These are phyloP conservation scores for Skeletonema grethae DNA, from an alignment of 108 stramenopile genomes.

Conservation along the genomic window DNA sequence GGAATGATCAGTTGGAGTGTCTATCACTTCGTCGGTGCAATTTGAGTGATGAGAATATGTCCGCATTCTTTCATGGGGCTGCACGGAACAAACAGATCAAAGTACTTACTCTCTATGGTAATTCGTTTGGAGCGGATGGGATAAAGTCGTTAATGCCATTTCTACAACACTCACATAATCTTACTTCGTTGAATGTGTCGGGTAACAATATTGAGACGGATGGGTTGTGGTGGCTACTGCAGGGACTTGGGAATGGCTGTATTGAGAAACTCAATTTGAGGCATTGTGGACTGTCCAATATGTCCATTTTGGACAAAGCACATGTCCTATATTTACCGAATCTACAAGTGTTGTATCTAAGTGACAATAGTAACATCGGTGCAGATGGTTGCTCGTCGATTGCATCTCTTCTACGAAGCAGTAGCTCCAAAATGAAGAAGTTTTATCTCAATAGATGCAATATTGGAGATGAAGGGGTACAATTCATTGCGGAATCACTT, in stretches of 20 bases:
- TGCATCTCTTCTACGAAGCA: background rate
- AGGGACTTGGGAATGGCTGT: background rate
- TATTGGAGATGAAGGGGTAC: background rate
- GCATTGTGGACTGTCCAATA: background rate
- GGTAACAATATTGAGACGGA: background rate
- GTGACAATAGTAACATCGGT: background rate
- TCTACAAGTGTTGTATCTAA: conserved; percentile 1
- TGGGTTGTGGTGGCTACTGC: background rate
- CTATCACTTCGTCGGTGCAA: background rate
- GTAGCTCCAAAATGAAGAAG: background rate
- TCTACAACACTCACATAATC: background rate
- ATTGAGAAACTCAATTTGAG: background rate
- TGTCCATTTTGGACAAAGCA: background rate
- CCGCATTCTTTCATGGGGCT: background rate
- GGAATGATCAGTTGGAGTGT: conserved; percentile 7
- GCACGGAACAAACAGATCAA: background rate
- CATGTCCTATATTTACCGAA: background rate
- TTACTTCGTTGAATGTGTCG: background rate
- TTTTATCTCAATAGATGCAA: background rate
- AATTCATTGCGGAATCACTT: background rate
- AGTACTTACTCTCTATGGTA: background rate
- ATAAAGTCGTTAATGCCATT: background rate
- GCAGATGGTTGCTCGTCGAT: background rate
- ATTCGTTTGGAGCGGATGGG: background rate
- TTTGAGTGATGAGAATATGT: background rate